Conservation (phyloP, 129 eudicot genomes). For the Pulicaria dysenterica region DNA sequence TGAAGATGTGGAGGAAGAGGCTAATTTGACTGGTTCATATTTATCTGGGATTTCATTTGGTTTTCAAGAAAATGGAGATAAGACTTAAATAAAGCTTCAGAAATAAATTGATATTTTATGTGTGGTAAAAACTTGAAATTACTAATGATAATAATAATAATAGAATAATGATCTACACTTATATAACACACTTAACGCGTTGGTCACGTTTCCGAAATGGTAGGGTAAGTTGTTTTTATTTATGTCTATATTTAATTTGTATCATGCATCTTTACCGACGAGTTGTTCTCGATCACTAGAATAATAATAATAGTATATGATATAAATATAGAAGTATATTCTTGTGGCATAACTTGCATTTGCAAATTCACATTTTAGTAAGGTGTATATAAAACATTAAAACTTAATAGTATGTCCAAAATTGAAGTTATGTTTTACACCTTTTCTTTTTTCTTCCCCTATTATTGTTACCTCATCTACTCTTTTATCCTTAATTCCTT, state of each 20-base stretch:
- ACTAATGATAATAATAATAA: background rate
- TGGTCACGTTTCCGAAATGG: conserved; percentile 2
- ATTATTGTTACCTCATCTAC: too few species aligned
- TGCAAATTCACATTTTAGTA: too few species aligned
- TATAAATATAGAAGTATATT: too few species aligned
- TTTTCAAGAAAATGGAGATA: background rate
- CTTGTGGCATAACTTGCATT: too few species aligned
- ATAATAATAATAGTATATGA: too few species aligned
- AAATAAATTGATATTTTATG: too few species aligned
- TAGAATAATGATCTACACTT: background rate
- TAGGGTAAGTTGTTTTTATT: background rate
- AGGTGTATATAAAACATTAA: too few species aligned
- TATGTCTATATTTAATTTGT: background rate
- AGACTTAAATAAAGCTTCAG: background rate
- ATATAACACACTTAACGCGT: background rate
- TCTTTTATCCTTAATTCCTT: too few species aligned
- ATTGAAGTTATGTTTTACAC: too few species aligned
- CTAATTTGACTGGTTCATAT: conserved; percentile 22
- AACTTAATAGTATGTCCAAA: too few species aligned
- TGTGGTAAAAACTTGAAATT: too few species aligned
- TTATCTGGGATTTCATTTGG: conserved; percentile 12
- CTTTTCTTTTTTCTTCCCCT: too few species aligned
- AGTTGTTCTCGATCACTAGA: background rate
- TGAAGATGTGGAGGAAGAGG: background rate
- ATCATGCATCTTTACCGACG: background rate